Evolutionary conservation across 805 yeast species (phyloP).

Genomic region (Isabelozyma gotoi): DNA sequence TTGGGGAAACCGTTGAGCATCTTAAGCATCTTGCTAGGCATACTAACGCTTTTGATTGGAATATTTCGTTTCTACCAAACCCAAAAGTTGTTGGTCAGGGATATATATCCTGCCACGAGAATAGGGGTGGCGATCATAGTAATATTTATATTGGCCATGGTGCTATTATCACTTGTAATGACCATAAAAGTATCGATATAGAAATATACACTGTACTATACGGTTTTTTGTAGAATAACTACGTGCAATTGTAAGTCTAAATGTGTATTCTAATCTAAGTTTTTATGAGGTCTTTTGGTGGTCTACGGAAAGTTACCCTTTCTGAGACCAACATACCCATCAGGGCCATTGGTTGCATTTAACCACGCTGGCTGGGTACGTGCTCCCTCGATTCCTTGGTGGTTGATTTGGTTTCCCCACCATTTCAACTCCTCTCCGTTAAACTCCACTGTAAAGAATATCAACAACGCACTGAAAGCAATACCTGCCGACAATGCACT

Average conservation of each 20-base stretch:
- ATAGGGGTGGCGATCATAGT: background rate
- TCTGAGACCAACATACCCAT: slow-evolving; percentile 31
- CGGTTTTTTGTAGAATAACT: no score
- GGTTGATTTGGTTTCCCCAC: slow-evolving; percentile 59
- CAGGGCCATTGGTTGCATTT: slow-evolving; percentile 27
- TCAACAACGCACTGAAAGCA: slow-evolving; percentile 58
- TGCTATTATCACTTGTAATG: background rate
- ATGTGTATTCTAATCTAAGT: no score
- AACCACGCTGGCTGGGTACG: slow-evolving; percentile 24
- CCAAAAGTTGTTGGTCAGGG: background rate
- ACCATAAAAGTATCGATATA: background rate
- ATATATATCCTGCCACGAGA: background rate
- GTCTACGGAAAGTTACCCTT: slow-evolving; percentile 26
- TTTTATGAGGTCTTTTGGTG: no score
- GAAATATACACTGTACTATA: no score
- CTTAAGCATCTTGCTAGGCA: background rate
- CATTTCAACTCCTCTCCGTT: slow-evolving; percentile 45
- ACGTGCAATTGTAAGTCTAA: background rate
- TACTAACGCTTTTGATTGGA: background rate
- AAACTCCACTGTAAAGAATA: slow-evolving; percentile 54
- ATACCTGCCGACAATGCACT: slow-evolving; percentile 63
- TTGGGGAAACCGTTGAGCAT: slow-evolving; percentile 1
- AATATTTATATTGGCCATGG: background rate
- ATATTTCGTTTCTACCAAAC: background rate
- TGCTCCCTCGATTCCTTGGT: slow-evolving; percentile 38